Evolutionary conservation across 2,329 filamentous ascomycete genomes (phyloP).

Genomic region (Didymellaceae sp.): DNA sequence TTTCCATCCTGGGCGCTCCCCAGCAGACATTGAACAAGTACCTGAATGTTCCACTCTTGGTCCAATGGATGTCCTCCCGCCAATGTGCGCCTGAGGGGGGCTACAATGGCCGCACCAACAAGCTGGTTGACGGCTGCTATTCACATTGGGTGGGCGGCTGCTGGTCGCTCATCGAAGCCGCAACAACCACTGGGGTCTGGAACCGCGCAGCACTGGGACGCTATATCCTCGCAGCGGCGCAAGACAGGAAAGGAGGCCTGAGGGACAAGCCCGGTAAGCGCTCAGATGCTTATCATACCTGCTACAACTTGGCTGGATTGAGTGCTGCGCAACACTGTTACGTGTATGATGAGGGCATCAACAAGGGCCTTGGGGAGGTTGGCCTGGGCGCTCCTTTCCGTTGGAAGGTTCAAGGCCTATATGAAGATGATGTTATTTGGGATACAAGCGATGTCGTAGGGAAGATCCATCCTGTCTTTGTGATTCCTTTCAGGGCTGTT

Average conservation of each 20-base stretch:
- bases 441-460: conserved; percentile 73
- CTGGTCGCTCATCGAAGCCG: conserved; percentile 88
- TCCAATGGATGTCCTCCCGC: conserved; percentile 86
- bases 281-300: conserved; percentile 90
- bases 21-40: conserved; percentile 75
- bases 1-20: conserved; percentile 84
- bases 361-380: conserved; percentile 34
- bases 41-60: conserved; percentile 76
- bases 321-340: conserved; percentile 78
- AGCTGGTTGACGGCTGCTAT: conserved; percentile 97
- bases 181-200: conserved; percentile 66
- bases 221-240: conserved; percentile 90
- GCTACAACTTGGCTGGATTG: conserved; percentile 86
- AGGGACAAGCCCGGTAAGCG: conserved; percentile 91
- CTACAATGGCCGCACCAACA: conserved; percentile 93
- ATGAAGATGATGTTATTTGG: conserved; percentile 63
- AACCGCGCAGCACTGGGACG: conserved; percentile 83
- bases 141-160: conserved; percentile 97
- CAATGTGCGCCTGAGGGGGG: conserved; percentile 93
- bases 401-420: conserved; percentile 54
- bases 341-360: conserved; percentile 52
- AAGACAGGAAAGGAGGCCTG: conserved; percentile 79
- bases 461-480: conserved; percentile 82
- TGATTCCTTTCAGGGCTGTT: conserved; percentile 75
- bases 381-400: conserved; percentile 51